phyloP scores from a whole-genome alignment of 768 basidiomycete genomes.

The Termitomyces sp. region DNA sequence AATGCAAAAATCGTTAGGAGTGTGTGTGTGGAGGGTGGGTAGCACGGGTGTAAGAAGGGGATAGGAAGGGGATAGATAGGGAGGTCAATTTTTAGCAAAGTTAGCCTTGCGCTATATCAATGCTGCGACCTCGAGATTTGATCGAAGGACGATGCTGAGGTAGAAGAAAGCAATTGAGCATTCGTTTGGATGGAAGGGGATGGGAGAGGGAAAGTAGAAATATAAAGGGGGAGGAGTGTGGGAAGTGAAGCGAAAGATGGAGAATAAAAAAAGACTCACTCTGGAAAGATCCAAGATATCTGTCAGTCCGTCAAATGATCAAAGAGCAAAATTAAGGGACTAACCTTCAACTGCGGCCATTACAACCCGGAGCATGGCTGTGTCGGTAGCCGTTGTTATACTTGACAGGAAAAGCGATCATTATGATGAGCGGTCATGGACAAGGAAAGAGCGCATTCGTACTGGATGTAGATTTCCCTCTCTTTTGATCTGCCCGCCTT shows the following conservation, averaged over 20 bases:
- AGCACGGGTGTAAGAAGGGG: neutral
- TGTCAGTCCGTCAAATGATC: slow-evolving; percentile 4
- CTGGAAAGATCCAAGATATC: slow-evolving; percentile 27
- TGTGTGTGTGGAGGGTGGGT: neutral
- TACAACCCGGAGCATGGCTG: slow-evolving; percentile 80
- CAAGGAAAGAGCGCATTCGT: neutral
- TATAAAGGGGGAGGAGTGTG: slow-evolving; percentile 11
- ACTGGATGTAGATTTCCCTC: slow-evolving; percentile 94
- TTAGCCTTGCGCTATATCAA: slow-evolving; percentile 41
- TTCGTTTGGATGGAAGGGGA: slow-evolving; percentile 16
- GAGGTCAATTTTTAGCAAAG: slow-evolving; percentile 2
- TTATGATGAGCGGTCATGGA: neutral
- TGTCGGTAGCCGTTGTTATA: slow-evolving; percentile 89
- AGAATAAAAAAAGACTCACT: slow-evolving; percentile 50
- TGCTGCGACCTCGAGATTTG: slow-evolving; percentile 60
- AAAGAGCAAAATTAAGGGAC: slow-evolving; percentile 18
- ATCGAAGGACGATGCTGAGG: slow-evolving; percentile 62
- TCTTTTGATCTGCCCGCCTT: slow-evolving; percentile 83
- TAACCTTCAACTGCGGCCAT: slow-evolving; percentile 96
- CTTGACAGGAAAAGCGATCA: slow-evolving; percentile 29
- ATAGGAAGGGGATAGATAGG: no score
- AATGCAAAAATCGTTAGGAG: slow-evolving; percentile 12
- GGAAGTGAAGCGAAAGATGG: slow-evolving; percentile 13
- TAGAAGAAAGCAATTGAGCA: slow-evolving; percentile 28
- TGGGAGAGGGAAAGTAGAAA: neutral